Percentiles rank a stretch among this genome's conserved stretches.
phyloP scores from a whole-genome alignment of 192 early-diverging fungal species.

The Pilobolus umbonatus region DNA sequence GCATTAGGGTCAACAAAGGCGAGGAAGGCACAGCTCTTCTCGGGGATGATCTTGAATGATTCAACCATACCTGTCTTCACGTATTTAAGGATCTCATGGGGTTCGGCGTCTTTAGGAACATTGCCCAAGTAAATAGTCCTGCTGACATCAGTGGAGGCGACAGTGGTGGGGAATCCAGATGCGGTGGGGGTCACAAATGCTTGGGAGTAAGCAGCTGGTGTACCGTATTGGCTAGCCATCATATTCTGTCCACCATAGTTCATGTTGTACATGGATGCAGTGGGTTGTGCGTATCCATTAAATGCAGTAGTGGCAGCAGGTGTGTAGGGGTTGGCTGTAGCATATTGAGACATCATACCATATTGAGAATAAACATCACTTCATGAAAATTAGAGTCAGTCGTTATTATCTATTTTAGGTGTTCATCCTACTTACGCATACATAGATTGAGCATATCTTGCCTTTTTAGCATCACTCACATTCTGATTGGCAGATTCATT shows the following conservation, averaged over 20 bases:
- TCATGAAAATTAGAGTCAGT: not conserved
- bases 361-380: slow-evolving; percentile 24
- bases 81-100: slow-evolving; percentile 64
- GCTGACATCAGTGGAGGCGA: slow-evolving; percentile 26
- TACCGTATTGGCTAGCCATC: slow-evolving; percentile 4
- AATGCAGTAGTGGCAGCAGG: not conserved
- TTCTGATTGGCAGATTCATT: slow-evolving; percentile 1
- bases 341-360: slow-evolving; percentile 14
- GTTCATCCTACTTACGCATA: not conserved
- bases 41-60: slow-evolving; percentile 57
- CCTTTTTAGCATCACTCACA: not conserved
- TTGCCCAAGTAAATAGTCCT: slow-evolving; percentile 85
- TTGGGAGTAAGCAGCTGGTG: slow-evolving; percentile 1
- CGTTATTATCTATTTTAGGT: not conserved
- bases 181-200: not conserved
- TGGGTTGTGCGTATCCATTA: not conserved
- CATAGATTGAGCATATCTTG: slow-evolving; percentile 3
- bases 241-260: slow-evolving; percentile 4
- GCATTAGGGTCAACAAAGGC: slow-evolving; percentile 65
- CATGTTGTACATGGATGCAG: not conserved
- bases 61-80: slow-evolving; percentile 69
- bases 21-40: slow-evolving; percentile 78
- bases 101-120: slow-evolving; percentile 47
- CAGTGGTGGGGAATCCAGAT: not conserved
- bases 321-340: not conserved